Percentiles rank a stretch among this genome's conserved stretches.
phyloP scores from a whole-genome alignment of 768 basidiomycete species.

The Pleurotus salmoneostramineus region DNA sequence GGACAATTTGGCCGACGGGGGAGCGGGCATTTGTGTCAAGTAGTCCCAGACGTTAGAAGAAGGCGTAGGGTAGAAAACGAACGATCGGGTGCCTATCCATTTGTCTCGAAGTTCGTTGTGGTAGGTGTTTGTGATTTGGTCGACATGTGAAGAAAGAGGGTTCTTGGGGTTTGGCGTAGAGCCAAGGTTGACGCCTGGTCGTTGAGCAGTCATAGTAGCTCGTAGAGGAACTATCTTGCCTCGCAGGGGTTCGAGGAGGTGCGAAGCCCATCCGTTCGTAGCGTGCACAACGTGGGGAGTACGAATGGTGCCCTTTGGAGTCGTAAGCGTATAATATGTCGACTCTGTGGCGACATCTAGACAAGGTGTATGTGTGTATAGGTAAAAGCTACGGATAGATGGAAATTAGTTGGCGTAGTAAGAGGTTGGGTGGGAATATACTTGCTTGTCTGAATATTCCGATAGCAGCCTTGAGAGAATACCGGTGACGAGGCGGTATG shows the following conservation, averaged over 20 bases:
- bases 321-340: slow-evolving; percentile 50
- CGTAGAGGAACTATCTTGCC: slow-evolving; percentile 59
- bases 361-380: slow-evolving; percentile 42
- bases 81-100: slow-evolving; percentile 47
- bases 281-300: slow-evolving; percentile 74
- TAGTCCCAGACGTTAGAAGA: slow-evolving; percentile 53
- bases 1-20: background rate
- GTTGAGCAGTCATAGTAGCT: slow-evolving; percentile 63
- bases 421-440: slow-evolving; percentile 8
- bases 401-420: background rate
- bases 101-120: background rate
- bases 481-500: slow-evolving; percentile 65
- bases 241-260: slow-evolving; percentile 62
- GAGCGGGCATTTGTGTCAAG: slow-evolving; percentile 47
- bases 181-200: slow-evolving; percentile 32
- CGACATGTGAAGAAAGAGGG: slow-evolving; percentile 6
- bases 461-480: slow-evolving; percentile 50
- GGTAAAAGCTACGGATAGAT: slow-evolving; percentile 41
- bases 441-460: slow-evolving; percentile 46
- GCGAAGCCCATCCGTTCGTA: slow-evolving; percentile 80
- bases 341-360: slow-evolving; percentile 4
- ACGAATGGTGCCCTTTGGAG: slow-evolving; percentile 53
- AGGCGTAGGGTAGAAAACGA: slow-evolving; percentile 49
- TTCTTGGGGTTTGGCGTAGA: background rate
- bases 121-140: background rate